A percentile compares a stretch with the other conserved stretches of the same genome.
Evolutionary conservation across 495 filamentous ascomycete genomes (phyloP).

Genomic region (Daldinia grandis): DNA sequence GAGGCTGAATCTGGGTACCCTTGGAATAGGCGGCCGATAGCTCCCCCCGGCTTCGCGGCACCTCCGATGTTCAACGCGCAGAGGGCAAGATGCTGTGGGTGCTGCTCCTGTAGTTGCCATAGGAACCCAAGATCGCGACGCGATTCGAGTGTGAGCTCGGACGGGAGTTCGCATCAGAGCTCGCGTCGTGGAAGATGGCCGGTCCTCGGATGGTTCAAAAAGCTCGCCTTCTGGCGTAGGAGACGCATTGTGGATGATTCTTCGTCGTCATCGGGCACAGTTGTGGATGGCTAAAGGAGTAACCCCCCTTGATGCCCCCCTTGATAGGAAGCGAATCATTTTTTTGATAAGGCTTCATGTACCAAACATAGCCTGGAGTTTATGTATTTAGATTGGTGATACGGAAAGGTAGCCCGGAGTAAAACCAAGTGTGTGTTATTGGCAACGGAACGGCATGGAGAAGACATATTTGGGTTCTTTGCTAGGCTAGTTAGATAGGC

Average conservation of each 20-base stretch:
- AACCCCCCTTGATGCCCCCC: too few species aligned
- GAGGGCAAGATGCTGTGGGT: conserved; percentile 6
- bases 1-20: conserved; percentile 17
- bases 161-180: neutral
- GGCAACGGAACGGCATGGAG: neutral
- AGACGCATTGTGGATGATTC: conserved; percentile 13
- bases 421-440: neutral
- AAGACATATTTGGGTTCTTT: neutral
- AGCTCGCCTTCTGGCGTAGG: conserved; percentile 38
- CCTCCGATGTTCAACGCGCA: neutral
- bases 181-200: neutral
- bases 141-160: conserved; percentile 10
- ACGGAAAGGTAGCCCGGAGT: neutral
- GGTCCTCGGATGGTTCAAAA: conserved; percentile 22
- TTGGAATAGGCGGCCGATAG: neutral
- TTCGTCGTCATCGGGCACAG: conserved; percentile 15
- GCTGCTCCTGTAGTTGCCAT: conserved; percentile 12
- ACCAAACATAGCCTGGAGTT: neutral
- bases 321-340: neutral
- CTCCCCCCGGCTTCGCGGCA: neutral
- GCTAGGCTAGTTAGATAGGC: too few species aligned
- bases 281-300: conserved; percentile 1
- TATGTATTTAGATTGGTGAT: neutral
- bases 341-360: neutral
- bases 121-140: conserved; percentile 1